Percentiles rank a stretch among this genome's conserved stretches.
phyloP scores from a whole-genome alignment of 2,329 filamentous ascomycete genomes.

The Drechslera avenae region DNA sequence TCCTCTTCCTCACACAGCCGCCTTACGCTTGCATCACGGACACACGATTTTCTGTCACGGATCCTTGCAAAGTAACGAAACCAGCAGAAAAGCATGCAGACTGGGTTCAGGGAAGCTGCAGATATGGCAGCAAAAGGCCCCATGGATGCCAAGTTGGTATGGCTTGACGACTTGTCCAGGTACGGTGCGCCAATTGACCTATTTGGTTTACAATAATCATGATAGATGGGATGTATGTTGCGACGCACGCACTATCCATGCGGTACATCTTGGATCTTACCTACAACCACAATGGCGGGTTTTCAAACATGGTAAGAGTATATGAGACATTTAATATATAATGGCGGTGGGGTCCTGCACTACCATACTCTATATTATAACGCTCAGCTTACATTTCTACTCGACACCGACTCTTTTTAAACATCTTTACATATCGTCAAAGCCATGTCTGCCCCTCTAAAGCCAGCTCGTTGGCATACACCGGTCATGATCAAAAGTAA shows the following conservation, averaged over 20 bases:
- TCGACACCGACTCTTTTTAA: conserved; percentile 5
- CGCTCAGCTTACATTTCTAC: conserved; percentile 6
- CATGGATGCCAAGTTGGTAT: background rate
- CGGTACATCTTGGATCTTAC: conserved; percentile 7
- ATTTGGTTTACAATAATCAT: conserved; percentile 9
- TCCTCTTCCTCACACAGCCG: conserved; percentile 4
- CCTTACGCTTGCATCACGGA: conserved; percentile 3
- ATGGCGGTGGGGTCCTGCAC: conserved; percentile 7
- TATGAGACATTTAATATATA: conserved; percentile 10
- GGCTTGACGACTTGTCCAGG: conserved; percentile 1
- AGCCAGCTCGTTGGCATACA: conserved; percentile 30
- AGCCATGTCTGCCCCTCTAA: conserved; percentile 30
- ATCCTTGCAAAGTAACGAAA: background rate
- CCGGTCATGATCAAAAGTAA: conserved; percentile 18
- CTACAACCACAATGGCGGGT: conserved; percentile 6
- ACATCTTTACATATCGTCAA: conserved; percentile 1
- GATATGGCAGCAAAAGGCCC: background rate
- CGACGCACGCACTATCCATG: background rate
- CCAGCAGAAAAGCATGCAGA: background rate
- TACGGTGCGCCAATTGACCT: conserved; percentile 2
- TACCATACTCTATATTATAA: conserved; percentile 1
- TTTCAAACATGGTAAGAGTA: background rate
- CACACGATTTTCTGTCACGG: background rate
- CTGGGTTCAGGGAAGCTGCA: conserved; percentile 7
- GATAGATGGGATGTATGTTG: conserved; percentile 3